phyloP scores from a whole-genome alignment of 345 rosid species.

The Raphanus sativus region DNA sequence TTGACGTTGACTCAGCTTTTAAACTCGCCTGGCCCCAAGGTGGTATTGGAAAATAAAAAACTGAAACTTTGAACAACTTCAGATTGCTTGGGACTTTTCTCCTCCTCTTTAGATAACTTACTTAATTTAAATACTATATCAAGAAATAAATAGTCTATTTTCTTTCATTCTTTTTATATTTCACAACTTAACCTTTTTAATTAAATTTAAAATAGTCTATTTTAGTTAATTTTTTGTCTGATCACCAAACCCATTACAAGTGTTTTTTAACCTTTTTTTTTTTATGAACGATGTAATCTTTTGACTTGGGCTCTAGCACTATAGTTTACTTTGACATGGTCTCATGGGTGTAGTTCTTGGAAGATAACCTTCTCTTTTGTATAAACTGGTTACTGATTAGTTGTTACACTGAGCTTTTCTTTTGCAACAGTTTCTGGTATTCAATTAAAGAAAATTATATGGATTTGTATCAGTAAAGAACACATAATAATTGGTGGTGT shows the following conservation, averaged over 20 bases:
- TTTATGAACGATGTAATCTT: conserved; percentile 8
- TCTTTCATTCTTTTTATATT: background rate
- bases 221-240: background rate
- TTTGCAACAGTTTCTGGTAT: background rate
- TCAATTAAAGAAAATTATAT: background rate
- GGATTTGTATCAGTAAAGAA: conserved; percentile 30
- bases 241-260: conserved; percentile 39
- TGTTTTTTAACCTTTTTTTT: conserved; percentile 5
- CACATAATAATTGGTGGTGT: conserved; percentile 31
- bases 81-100: conserved; percentile 33
- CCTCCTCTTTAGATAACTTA: background rate
- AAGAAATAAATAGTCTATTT: background rate
- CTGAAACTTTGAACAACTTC: conserved; percentile 27
- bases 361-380: conserved; percentile 15
- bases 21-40: conserved; percentile 6
- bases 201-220: background rate
- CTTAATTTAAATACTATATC: background rate
- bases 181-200: background rate
- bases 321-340: conserved; percentile 41
- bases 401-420: background rate
- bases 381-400: background rate
- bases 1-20: conserved; percentile 38
- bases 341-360: conserved; percentile 27
- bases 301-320: conserved; percentile 36
- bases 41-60: background rate